phyloP scores from a whole-genome alignment of 345 rosid species.

The Citrus mangshanensis region DNA sequence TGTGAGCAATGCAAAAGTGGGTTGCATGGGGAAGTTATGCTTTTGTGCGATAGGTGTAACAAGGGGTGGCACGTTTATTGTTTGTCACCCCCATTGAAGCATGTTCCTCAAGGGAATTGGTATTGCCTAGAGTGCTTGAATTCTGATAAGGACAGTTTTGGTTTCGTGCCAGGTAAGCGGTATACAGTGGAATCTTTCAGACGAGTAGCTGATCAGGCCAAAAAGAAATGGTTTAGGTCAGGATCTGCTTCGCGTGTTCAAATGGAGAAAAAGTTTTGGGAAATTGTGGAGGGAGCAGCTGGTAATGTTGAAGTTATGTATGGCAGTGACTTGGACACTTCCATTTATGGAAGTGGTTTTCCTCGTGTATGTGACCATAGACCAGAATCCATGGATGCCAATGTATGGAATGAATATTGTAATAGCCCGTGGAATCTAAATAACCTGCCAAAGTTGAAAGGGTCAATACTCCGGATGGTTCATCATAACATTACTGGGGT shows the following conservation, averaged over 20 bases:
- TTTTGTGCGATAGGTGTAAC: conserved; percentile 90
- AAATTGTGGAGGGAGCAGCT: conserved; percentile 81
- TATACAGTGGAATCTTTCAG: conserved; percentile 66
- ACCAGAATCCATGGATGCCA: conserved; percentile 62
- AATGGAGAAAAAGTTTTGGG: conserved; percentile 92
- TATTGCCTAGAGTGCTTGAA: conserved; percentile 93
- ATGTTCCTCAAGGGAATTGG: conserved; percentile 91
- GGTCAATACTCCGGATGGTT: conserved; percentile 84
- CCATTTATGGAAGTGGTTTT: conserved; percentile 85
- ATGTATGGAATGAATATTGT: conserved; percentile 76
- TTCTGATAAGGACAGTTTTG: conserved; percentile 86
- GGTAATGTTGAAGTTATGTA: conserved; percentile 92
- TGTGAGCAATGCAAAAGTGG: conserved; percentile 89
- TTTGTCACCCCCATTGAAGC: conserved; percentile 84
- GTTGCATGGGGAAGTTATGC: conserved; percentile 92
- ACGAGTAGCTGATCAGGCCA: conserved; percentile 85
- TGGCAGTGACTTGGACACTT: conserved; percentile 96
- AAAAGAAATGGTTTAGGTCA: conserved; percentile 88
- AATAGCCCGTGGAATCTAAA: conserved; percentile 91
- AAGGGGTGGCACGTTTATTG: conserved; percentile 98
- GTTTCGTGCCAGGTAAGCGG: conserved; percentile 83
- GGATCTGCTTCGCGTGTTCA: conserved; percentile 59
- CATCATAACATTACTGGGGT: conserved; percentile 87
- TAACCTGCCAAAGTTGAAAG: conserved; percentile 91
- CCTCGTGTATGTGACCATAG: conserved; percentile 65